These are phyloP conservation scores for Bertia moriformis DNA, from an alignment of 2,329 filamentous ascomycete species.

Conservation along the genomic window DNA sequence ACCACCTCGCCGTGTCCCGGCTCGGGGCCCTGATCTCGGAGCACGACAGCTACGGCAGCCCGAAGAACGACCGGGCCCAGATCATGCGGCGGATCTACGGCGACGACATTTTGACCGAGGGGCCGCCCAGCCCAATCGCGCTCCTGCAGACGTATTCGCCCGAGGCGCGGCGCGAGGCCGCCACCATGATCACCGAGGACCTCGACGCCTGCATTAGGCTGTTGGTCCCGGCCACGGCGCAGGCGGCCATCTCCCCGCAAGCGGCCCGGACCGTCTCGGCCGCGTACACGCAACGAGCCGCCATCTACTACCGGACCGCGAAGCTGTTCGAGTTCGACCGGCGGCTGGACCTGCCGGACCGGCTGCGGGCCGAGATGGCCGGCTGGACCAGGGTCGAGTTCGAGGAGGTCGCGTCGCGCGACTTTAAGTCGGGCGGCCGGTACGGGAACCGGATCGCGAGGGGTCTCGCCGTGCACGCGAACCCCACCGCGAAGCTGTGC, in stretches of 20 bases:
- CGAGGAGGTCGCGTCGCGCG: slow-evolving; percentile 45
- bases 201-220: slow-evolving; percentile 42
- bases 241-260: slow-evolving; percentile 42
- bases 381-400: slow-evolving; percentile 39
- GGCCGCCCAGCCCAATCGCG: slow-evolving; percentile 20
- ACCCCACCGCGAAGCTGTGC: slow-evolving; percentile 56
- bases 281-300: slow-evolving; percentile 58
- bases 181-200: slow-evolving; percentile 29
- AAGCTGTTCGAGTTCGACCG: too few species aligned
- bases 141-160: slow-evolving; percentile 21
- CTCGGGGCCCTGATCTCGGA: slow-evolving; percentile 40
- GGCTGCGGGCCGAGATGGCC: slow-evolving; percentile 16
- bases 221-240: slow-evolving; percentile 34
- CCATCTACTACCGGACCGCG: slow-evolving; percentile 44
- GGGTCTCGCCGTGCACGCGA: slow-evolving; percentile 46
- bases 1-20: slow-evolving; percentile 27
- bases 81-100: slow-evolving; percentile 46
- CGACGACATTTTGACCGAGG: slow-evolving; percentile 35
- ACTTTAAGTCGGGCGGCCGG: slow-evolving; percentile 49
- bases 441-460: slow-evolving; percentile 54
- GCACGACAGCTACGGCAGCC: slow-evolving; percentile 55
- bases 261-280: slow-evolving; percentile 53
- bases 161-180: slow-evolving; percentile 21
- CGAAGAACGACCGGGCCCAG: slow-evolving; percentile 63
- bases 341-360: too few species aligned